Conservation (phyloP, 75 land plant genomes). For the Cunninghamia lanceolata region DNA sequence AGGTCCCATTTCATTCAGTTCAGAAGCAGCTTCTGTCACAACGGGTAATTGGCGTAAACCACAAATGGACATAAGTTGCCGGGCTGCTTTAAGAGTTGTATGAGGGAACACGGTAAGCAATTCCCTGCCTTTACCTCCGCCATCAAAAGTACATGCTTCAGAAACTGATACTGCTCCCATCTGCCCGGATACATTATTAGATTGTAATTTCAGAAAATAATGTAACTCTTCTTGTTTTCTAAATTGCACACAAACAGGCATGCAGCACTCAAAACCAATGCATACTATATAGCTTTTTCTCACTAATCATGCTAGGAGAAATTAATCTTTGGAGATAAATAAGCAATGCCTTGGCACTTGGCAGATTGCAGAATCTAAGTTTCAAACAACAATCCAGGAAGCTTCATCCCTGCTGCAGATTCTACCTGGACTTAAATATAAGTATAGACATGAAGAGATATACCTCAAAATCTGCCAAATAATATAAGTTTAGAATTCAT, state of each 20-base stretch:
- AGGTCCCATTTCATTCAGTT: slow-evolving; percentile 15
- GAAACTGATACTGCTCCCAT: slow-evolving; percentile 48
- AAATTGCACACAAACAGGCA: neutral
- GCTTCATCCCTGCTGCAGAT: neutral
- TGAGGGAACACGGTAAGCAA: slow-evolving; percentile 56
- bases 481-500: neutral
- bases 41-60: slow-evolving; percentile 80
- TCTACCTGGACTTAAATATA: neutral
- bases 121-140: slow-evolving; percentile 23
- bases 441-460: neutral
- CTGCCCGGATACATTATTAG: slow-evolving; percentile 20
- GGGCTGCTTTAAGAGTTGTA: slow-evolving; percentile 59
- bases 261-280: neutral
- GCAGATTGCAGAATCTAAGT: neutral
- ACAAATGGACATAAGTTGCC: slow-evolving; percentile 56
- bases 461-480: neutral
- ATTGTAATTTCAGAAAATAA: neutral
- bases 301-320: neutral
- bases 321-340: neutral
- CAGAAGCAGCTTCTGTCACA: slow-evolving; percentile 27
- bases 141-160: slow-evolving; percentile 43
- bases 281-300: neutral
- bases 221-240: neutral
- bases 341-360: neutral
- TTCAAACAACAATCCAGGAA: neutral